Conservation (phyloP, 306 rosid genomes). For the Urtica urens region DNA sequence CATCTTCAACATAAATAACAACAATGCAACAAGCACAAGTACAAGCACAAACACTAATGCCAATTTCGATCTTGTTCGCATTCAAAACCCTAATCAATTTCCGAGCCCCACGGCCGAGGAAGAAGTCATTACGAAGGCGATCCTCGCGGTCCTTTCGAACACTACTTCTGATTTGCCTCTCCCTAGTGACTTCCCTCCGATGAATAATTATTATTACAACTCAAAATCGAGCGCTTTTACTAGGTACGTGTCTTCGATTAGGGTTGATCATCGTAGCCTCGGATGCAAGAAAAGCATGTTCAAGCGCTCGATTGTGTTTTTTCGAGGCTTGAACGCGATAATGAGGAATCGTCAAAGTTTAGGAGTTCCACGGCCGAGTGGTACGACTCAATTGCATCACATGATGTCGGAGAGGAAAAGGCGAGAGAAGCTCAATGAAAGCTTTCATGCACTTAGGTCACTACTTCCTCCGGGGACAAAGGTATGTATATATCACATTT, state of each 20-base stretch:
- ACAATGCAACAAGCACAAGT: constrained; percentile 11
- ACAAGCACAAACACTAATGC: constrained; percentile 15
- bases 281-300: constrained; percentile 29
- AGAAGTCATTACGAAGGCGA: constrained; percentile 48
- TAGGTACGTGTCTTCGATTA: constrained; percentile 16
- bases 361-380: constrained; percentile 36
- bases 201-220: too few relatives aligned
- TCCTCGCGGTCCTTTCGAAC: constrained; percentile 40
- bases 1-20: constrained; percentile 29
- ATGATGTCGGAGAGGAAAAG: constrained; percentile 70
- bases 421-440: constrained; percentile 76
- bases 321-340: constrained; percentile 24
- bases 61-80: constrained; percentile 21
- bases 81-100: constrained; percentile 22
- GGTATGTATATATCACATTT: constrained; percentile 36
- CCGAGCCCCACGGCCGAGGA: constrained; percentile 38
- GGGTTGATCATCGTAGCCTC: constrained; percentile 12
- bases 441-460: constrained; percentile 58
- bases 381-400: constrained; percentile 60
- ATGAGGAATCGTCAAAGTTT: constrained; percentile 32
- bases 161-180: constrained; percentile 26
- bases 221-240: constrained; percentile 45
- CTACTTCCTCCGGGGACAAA: constrained; percentile 76
- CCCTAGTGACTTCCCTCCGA: constrained; percentile 13
- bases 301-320: constrained; percentile 53